Percentiles rank a stretch among this genome's conserved stretches.
Evolutionary conservation across 768 basidiomycete species (phyloP).

Genomic region (Phanerochaete sordida): DNA sequence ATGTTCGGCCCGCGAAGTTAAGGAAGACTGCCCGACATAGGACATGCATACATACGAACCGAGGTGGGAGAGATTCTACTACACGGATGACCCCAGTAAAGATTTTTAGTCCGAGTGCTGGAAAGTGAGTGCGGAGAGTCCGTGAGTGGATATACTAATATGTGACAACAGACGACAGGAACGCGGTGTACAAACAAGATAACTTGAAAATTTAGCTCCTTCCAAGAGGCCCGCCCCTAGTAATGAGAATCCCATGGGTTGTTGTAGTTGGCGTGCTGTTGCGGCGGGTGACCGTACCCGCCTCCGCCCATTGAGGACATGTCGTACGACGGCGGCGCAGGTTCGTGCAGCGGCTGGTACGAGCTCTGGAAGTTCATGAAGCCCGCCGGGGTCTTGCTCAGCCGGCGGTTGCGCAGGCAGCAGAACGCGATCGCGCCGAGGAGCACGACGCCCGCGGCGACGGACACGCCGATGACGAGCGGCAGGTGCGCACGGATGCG

Average conservation of each 20-base stretch:
- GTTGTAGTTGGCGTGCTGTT: conserved; percentile 15
- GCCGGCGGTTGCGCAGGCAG: conserved; percentile 8
- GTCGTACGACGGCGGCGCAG: conserved; percentile 28
- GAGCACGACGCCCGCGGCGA: conserved; percentile 56
- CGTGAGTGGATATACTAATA: background rate
- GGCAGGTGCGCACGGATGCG: conserved; percentile 60
- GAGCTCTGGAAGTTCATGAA: conserved; percentile 18
- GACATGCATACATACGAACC: background rate
- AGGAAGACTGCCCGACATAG: background rate
- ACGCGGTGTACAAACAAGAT: background rate
- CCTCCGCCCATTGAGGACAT: conserved; percentile 20
- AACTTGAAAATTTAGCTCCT: background rate
- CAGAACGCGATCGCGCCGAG: conserved; percentile 35
- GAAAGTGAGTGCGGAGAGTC: background rate
- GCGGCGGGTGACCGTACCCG: conserved; percentile 4
- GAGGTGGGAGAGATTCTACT: background rate
- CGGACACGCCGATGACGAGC: conserved; percentile 71
- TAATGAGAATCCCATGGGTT: conserved; percentile 26
- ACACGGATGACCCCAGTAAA: background rate
- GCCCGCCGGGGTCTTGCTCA: conserved; percentile 11
- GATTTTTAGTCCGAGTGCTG: background rate
- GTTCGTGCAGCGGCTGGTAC: conserved; percentile 29
- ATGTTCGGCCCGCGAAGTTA: background rate
- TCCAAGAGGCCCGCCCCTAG: conserved; percentile 3
- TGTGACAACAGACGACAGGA: background rate